These are phyloP conservation scores for Tricholoma flavovirens DNA, from an alignment of 768 basidiomycete species.

Conservation along the genomic window DNA sequence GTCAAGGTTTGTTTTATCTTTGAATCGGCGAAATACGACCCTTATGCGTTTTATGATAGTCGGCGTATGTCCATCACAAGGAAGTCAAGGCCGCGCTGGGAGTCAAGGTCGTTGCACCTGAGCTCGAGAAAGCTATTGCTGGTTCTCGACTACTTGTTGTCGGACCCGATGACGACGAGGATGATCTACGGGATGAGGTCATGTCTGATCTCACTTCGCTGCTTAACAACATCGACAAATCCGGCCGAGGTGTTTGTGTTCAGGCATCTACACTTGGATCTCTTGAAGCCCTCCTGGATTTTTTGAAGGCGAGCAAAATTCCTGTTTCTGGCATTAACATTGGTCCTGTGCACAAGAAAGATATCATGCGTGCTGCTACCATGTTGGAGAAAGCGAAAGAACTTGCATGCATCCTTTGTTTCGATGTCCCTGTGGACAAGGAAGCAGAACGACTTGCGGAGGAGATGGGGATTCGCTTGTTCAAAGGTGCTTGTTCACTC, in stretches of 20 bases:
- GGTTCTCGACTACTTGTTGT: constrained; percentile 91
- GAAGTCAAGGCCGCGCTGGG: constrained; percentile 96
- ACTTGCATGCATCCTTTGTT: constrained; percentile 90
- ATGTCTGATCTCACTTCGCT: constrained; percentile 93
- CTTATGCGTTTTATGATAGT: constrained; percentile 40
- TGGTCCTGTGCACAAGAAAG: constrained; percentile 93
- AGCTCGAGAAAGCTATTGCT: constrained; percentile 96
- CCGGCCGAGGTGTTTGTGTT: constrained; percentile 94
- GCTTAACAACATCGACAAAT: constrained; percentile 87
- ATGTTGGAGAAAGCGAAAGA: constrained; percentile 98
- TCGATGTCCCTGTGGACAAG: constrained; percentile 92
- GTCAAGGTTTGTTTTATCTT: constrained; percentile 63
- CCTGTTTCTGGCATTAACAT: constrained; percentile 98
- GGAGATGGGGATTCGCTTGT: constrained; percentile 89
- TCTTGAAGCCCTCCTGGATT: constrained; percentile 92
- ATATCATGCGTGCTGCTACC: constrained; percentile 85
- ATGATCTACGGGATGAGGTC: constrained; percentile 88
- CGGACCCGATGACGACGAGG: constrained; percentile 95
- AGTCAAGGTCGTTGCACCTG: constrained; percentile 91
- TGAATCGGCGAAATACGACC: constrained; percentile 3
- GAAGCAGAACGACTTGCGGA: constrained; percentile 90
- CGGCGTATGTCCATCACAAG: constrained; percentile 94
- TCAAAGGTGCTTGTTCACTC: constrained; percentile 63
- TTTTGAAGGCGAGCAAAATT: constrained; percentile 92
- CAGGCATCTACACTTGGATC: constrained; percentile 97